Percentiles rank a stretch among this genome's conserved stretches.
These are phyloP conservation scores for Citropsis articulata DNA, from an alignment of 345 rosid species.

Conservation along the genomic window DNA sequence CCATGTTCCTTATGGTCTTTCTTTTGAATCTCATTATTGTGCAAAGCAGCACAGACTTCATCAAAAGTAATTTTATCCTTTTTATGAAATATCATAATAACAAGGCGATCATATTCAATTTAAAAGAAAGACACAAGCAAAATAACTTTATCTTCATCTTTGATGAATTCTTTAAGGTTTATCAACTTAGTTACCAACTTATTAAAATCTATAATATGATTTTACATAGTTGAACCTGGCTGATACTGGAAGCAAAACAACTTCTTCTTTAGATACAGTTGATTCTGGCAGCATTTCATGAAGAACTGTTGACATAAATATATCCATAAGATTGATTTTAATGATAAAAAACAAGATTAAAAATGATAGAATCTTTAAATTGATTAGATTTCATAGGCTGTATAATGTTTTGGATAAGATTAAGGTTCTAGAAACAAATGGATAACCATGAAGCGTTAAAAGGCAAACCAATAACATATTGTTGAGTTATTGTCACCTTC, in stretches of 20 bases:
- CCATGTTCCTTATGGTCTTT: background rate
- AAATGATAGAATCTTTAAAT: too few species aligned
- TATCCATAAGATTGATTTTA: too few species aligned
- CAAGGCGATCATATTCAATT: background rate
- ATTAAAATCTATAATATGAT: background rate
- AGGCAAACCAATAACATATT: too few species aligned
- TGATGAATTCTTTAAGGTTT: background rate
- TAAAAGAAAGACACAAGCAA: background rate
- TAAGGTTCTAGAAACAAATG: too few species aligned
- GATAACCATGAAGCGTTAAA: too few species aligned
- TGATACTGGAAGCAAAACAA: background rate
- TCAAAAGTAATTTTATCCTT: background rate
- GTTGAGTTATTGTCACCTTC: too few species aligned
- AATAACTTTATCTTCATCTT: background rate
- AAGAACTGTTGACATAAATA: background rate
- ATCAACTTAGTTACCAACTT: background rate
- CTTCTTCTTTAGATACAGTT: background rate
- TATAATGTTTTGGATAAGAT: too few species aligned
- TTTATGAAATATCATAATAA: background rate
- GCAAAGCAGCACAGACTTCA: background rate
- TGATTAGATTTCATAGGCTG: too few species aligned
- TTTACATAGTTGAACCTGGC: background rate
- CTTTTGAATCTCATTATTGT: background rate
- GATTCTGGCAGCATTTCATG: background rate
- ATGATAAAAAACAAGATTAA: too few species aligned